A percentile compares a stretch with the other conserved stretches of the same genome.
Conservation (phyloP, 225 moss, liverwort and hornwort species). For the Sphagnum contortum region DNA sequence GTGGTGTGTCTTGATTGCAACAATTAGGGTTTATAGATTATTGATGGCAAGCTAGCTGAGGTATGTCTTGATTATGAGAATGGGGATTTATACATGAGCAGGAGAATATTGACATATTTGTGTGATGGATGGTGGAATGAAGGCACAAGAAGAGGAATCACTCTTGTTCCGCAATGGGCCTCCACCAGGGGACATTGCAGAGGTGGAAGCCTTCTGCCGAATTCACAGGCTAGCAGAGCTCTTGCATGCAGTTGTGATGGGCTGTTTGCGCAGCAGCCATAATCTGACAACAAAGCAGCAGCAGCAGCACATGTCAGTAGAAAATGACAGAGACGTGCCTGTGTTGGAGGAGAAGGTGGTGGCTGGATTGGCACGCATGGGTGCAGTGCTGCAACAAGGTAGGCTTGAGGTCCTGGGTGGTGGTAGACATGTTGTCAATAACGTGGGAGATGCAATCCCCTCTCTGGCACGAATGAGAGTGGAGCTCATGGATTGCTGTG, state of each 20-base stretch:
- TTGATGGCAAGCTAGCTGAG: too few relatives aligned
- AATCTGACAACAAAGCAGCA: constrained; percentile 11
- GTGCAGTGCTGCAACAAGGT: constrained; percentile 62
- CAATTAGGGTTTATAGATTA: too few relatives aligned
- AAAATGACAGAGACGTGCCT: constrained; percentile 51
- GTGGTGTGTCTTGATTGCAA: not conserved
- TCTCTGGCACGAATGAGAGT: constrained; percentile 66
- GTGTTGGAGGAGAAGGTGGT: constrained; percentile 76
- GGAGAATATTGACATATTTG: not conserved
- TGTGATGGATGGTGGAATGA: not conserved
- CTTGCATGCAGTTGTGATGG: constrained; percentile 63
- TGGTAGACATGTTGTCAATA: constrained; percentile 21
- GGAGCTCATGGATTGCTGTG: constrained; percentile 68
- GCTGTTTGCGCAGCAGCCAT: constrained; percentile 34
- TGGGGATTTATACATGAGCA: not conserved
- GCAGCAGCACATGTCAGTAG: not conserved
- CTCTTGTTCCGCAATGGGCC: constrained; percentile 69
- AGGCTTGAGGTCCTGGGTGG: constrained; percentile 59
- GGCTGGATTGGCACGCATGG: constrained; percentile 64
- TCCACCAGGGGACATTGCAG: constrained; percentile 69
- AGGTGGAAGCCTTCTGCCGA: constrained; percentile 84
- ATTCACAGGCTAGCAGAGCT: constrained; percentile 68
- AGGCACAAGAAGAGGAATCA: constrained; percentile 77
- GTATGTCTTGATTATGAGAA: too few relatives aligned
- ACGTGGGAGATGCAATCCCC: constrained; percentile 33